Base-by-base conservation (phyloP, 2,329 filamentous ascomycete genomes). In the Trichophyton verrucosum region DNA sequence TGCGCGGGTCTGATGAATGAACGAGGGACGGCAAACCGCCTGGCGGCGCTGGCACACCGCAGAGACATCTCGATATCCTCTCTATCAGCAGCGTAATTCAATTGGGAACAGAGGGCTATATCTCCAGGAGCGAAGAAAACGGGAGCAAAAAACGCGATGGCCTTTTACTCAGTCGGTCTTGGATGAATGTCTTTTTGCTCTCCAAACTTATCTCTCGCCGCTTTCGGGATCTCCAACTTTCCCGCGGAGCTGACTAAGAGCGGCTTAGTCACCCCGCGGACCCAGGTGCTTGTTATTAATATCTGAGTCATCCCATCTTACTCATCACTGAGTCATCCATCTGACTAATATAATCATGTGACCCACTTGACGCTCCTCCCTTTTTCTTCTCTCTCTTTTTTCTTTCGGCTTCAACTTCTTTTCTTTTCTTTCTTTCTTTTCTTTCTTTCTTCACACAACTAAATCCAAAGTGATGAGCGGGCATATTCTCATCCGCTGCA, bases 391-490 rank as follows among this genome's bases (percentile, higher is more conserved):
- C 49, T 20, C 9, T 36, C 15, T n/a, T 15, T 55, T 38, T 36
- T 36, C 27, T 7, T 24, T 24, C 20, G 22, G 22, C 22, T 24
- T 24, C 22, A 24, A 24, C 38, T 58, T 44, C 7, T n/a, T n/a
- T 15, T 44, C 22, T 27, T 24, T 15, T 22, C 7, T 22, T 58
- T 24, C 22, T 44, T 15, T 60, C 63, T 63, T 77, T 75, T 76
- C 73, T 76, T 81, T 78, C 75, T 76, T 73, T 81, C 79, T 76
- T 72, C 75, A 83, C 74, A 81, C 84, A 89, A 89, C 86, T 89
- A 89, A 83, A 83, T 82, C 85, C 86, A 85, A 83, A 73, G 80
- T 86, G 86, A 91, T 82, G 87, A 88, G 85, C 78, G 78, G 81
- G 82, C 81, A 81, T 80, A 76, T 74, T 72, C 7, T 24, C 27